A percentile compares a stretch with the other conserved stretches of the same genome.
These are phyloP conservation scores for Oryza australiensis DNA, from an alignment of 176 grass and related monocot genomes.

Conservation along the genomic window DNA sequence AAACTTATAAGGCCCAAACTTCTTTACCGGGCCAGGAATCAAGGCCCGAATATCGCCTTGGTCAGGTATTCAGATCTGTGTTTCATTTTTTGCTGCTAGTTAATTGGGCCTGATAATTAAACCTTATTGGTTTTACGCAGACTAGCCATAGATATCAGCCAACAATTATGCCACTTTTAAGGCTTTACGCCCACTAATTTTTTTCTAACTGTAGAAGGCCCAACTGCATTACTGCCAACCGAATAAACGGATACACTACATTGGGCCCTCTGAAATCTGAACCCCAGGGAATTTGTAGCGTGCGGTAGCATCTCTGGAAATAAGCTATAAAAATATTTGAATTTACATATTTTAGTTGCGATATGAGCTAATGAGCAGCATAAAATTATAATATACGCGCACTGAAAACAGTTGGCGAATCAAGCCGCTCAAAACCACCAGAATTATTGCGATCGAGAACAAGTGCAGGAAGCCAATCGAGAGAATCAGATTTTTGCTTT, in stretches of 20 bases:
- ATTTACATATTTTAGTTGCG: background rate
- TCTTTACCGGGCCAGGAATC: too few species aligned
- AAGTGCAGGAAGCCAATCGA: background rate
- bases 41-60: background rate
- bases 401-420: constrained; percentile 19
- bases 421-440: background rate
- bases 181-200: background rate
- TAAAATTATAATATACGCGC: background rate
- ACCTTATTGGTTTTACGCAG: background rate
- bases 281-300: background rate
- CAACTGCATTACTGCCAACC: background rate
- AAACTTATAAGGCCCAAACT: too few species aligned
- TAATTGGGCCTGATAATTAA: background rate
- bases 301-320: background rate
- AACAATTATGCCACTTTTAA: background rate
- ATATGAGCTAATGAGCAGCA: background rate
- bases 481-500: constrained; percentile 36
- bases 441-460: background rate
- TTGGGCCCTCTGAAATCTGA: background rate
- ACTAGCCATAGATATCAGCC: background rate
- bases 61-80: background rate
- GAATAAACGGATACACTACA: background rate
- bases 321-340: background rate
- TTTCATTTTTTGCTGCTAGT: background rate
- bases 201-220: background rate